Evolutionary conservation across 495 filamentous ascomycete species (phyloP).

Genomic region (Astrothelium subdiscretum): DNA sequence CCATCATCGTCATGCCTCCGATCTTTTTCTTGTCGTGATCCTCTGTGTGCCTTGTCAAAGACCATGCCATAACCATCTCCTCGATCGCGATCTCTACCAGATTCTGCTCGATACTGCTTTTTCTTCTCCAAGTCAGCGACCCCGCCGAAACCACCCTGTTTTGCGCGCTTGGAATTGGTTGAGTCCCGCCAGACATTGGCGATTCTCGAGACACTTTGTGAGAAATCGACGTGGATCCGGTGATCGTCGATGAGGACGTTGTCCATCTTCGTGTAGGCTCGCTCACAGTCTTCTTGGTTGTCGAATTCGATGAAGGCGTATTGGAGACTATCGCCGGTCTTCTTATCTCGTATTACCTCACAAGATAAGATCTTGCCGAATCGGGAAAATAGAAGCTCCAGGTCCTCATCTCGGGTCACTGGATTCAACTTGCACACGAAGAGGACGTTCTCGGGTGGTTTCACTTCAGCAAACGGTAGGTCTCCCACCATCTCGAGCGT

Average conservation of each 20-base stretch:
- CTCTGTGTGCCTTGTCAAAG: slow-evolving; percentile 62
- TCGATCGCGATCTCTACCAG: slow-evolving; percentile 25
- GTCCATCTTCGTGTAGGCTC: slow-evolving; percentile 98
- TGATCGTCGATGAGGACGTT: slow-evolving; percentile 93
- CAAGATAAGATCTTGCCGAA: slow-evolving; percentile 93
- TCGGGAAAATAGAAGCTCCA: slow-evolving; percentile 90
- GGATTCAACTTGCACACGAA: slow-evolving; percentile 99
- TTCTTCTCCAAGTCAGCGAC: slow-evolving; percentile 77
- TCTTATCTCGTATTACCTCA: slow-evolving; percentile 90
- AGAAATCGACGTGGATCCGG: slow-evolving; percentile 97
- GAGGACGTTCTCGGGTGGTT: slow-evolving; percentile 90
- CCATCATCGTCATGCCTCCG: slow-evolving; percentile 1
- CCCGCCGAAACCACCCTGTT: slow-evolving; percentile 79
- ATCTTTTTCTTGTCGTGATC: slow-evolving; percentile 17
- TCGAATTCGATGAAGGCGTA: slow-evolving; percentile 98
- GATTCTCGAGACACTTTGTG: slow-evolving; percentile 82
- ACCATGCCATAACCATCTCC: slow-evolving; percentile 62
- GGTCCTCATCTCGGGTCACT: slow-evolving; percentile 88
- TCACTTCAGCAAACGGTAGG: slow-evolving; percentile 94
- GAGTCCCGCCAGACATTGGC: slow-evolving; percentile 82
- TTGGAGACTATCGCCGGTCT: slow-evolving; percentile 88
- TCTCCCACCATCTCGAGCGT: slow-evolving; percentile 98
- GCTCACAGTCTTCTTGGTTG: slow-evolving; percentile 81
- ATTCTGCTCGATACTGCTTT: slow-evolving; percentile 73
- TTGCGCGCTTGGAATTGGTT: slow-evolving; percentile 72